Conservation (phyloP, 345 rosid genomes). For the Euphorbia peplus region DNA sequence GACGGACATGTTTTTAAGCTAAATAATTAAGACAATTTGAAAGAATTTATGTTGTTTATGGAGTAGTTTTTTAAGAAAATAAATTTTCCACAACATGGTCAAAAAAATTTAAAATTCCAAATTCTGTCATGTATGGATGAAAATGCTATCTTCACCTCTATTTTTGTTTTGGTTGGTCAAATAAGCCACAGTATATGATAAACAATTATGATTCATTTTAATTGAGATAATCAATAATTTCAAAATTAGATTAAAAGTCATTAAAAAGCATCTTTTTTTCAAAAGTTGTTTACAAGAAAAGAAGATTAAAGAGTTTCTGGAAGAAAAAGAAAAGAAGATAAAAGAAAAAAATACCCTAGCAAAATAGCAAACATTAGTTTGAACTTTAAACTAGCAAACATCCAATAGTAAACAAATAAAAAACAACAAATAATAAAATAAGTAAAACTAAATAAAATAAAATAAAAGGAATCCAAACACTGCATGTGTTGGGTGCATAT, state of each 20-base stretch:
- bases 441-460: neutral
- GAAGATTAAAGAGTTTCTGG: no score
- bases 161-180: neutral
- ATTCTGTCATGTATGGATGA: no score
- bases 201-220: neutral
- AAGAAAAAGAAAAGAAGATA: no score
- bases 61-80: no score
- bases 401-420: neutral
- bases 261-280: neutral
- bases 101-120: no score
- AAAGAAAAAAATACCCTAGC: neutral
- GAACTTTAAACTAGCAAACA: neutral
- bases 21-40: no score
- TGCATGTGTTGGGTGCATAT: constrained; percentile 15
- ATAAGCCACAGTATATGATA: neutral
- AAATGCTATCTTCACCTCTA: neutral
- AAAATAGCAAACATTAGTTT: neutral
- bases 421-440: neutral
- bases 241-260: neutral
- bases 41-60: no score
- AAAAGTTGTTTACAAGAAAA: neutral
- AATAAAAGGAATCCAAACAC: neutral
- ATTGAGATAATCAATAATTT: no score
- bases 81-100: no score
- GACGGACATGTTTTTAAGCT: no score